phyloP scores from a whole-genome alignment of 2,329 filamentous ascomycete genomes.

The Blumeriella jaapii region DNA sequence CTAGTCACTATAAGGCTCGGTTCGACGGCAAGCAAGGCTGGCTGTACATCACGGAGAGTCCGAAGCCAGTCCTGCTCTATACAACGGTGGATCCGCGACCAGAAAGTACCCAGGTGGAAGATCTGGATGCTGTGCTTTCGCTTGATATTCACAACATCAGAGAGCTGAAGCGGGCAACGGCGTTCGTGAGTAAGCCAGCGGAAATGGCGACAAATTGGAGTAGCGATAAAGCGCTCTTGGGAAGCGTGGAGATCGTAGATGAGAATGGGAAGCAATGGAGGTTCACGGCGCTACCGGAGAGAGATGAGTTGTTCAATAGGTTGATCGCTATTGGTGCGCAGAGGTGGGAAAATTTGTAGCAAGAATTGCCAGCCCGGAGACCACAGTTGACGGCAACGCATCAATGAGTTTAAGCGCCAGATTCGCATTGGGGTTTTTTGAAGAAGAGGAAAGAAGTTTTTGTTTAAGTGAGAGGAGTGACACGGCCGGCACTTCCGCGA shows the following conservation, averaged over 20 bases:
- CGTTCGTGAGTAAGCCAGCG: constrained; percentile 62
- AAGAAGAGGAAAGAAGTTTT: too few species aligned
- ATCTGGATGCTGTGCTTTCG: constrained; percentile 40
- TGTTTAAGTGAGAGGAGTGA: too few species aligned
- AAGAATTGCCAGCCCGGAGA: too few species aligned
- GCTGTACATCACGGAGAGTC: constrained; percentile 43
- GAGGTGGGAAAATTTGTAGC: constrained; percentile 71
- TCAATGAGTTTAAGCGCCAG: too few species aligned
- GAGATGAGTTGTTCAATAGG: constrained; percentile 72
- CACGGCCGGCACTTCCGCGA: too few species aligned
- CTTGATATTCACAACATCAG: constrained; percentile 55
- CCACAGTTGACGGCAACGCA: too few species aligned
- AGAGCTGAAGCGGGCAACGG: constrained; percentile 65
- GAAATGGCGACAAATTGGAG: constrained; percentile 72
- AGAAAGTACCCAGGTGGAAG: not conserved
- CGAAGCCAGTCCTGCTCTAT: not conserved
- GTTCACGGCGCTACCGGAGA: constrained; percentile 56
- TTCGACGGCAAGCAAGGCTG: constrained; percentile 61
- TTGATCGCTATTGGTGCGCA: constrained; percentile 64
- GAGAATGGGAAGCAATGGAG: constrained; percentile 41
- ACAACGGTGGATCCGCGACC: constrained; percentile 2
- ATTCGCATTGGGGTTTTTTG: too few species aligned
- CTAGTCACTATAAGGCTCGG: constrained; percentile 62
- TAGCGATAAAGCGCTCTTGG: constrained; percentile 56
- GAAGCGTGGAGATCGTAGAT: constrained; percentile 49